phyloP scores from a whole-genome alignment of 1,284 basidiomycete genomes.

The Apiotrichum laibachii region DNA sequence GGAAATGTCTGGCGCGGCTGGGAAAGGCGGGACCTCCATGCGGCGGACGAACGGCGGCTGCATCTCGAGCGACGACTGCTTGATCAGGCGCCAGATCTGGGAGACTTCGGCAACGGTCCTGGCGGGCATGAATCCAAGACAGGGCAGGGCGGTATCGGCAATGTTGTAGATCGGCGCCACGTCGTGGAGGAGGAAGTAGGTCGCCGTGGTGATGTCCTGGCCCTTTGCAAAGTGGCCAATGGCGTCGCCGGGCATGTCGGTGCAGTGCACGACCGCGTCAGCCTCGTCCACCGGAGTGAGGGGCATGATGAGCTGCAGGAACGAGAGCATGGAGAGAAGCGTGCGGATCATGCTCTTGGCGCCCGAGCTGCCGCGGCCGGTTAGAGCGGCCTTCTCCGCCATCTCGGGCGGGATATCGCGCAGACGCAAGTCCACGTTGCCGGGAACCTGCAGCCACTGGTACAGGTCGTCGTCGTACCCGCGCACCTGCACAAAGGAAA shows the following conservation, averaged over 20 bases:
- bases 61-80: slow-evolving; percentile 20
- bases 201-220: slow-evolving; percentile 13
- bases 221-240: slow-evolving; percentile 9
- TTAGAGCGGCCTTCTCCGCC: slow-evolving; percentile 8
- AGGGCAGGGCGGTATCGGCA: slow-evolving; percentile 18
- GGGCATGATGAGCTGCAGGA: slow-evolving; percentile 36
- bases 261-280: slow-evolving; percentile 13
- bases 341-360: slow-evolving; percentile 27
- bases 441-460: slow-evolving; percentile 30
- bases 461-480: slow-evolving; percentile 36
- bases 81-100: slow-evolving; percentile 25
- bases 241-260: slow-evolving; percentile 8
- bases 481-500: slow-evolving; percentile 24
- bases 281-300: slow-evolving; percentile 18
- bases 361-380: slow-evolving; percentile 16
- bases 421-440: slow-evolving; percentile 22
- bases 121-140: slow-evolving; percentile 33
- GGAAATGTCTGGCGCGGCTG: slow-evolving; percentile 17
- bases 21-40: slow-evolving; percentile 20
- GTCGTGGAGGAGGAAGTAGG: slow-evolving; percentile 39
- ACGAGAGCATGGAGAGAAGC: slow-evolving; percentile 26
- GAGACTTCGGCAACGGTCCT: slow-evolving; percentile 22
- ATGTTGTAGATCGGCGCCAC: slow-evolving; percentile 42
- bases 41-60: slow-evolving; percentile 11
- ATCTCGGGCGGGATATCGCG: slow-evolving; percentile 16